Percentiles rank a stretch among this genome's conserved stretches.
These are phyloP conservation scores for Dictyostelium intermedium DNA, from an alignment of 78 protist genomes.

Conservation along the genomic window DNA sequence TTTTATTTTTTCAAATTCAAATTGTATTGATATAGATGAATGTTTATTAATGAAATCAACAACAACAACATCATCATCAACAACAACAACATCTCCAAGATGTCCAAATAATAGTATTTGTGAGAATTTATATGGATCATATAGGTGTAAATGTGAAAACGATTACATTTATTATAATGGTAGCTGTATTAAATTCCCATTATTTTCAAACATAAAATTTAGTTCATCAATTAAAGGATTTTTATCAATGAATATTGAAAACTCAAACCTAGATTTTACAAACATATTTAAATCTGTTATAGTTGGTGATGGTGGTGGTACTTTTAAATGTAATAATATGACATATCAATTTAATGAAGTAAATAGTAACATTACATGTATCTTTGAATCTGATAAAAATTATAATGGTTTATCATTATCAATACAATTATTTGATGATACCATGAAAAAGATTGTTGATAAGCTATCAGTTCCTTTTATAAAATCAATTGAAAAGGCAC, in stretches of 20 bases:
- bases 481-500: background rate
- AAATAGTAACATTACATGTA: background rate
- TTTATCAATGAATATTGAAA: background rate
- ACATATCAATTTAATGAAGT: background rate
- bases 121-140: background rate
- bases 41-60: background rate
- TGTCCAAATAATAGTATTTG: slow-evolving; percentile 4
- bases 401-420: background rate
- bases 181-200: background rate
- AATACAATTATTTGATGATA: background rate
- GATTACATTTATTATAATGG: background rate
- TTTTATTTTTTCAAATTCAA: background rate
- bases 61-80: background rate
- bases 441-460: background rate
- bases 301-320: background rate
- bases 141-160: background rate
- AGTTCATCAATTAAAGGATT: background rate
- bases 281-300: background rate
- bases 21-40: background rate
- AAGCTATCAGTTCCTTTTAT: background rate
- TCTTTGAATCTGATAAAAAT: background rate
- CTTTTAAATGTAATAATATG: background rate
- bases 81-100: background rate
- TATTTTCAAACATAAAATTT: background rate
- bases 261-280: background rate